Base-by-base conservation (phyloP, 2,329 filamentous ascomycete species). In the Xylariaceae sp. region DNA sequence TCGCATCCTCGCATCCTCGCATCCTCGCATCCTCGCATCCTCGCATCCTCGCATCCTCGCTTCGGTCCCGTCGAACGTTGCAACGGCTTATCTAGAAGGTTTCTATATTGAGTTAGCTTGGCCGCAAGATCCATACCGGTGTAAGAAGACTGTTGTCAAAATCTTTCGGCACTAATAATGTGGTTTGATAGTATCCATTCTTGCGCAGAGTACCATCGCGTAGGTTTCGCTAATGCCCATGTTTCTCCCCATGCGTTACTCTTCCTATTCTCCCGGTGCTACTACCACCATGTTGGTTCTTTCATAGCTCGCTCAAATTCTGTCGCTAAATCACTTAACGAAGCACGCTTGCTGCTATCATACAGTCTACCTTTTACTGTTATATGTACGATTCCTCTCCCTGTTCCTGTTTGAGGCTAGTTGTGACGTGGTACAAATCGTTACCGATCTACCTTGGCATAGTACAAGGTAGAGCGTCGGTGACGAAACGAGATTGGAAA, bases 31-130 rank as follows among this genome's bases (percentile, higher is more conserved):
- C 20, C n/a, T 50, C 30, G 16, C 21, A 15, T 24, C 13, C 7
- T 15, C 13, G 16, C 13, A 18, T 39, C 16, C 15, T 23, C 15
- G 20, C 4, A 18, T 13, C 16, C 30, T 33, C 30, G 20, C 6
- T 27, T 4, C 44, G 21, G 35, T 5, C 5, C 24, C 18, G 7
- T 48, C 30, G 47, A 55, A 48, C 30, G 52, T 47, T 45, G 40
- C 33, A 40, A 43, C 23, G 45, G 44, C 43, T 43, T 57, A 59
- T 65, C 55, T 62, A 60, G 58, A 61, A 59, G 53, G 32, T 58
- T 60, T 58, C 60, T 59, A 46, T 40, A 57, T 61, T 47, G 46
- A 51, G 53, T 47, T 57, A 55, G 37, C 37, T 39, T 33, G 15
- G 13, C n/a, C 32, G 33, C 27, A 45, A 29, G 51, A 51, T 53